Evolutionary conservation across 108 stramenopile species (phyloP).

Genomic region (Conticribra weissflogii): DNA sequence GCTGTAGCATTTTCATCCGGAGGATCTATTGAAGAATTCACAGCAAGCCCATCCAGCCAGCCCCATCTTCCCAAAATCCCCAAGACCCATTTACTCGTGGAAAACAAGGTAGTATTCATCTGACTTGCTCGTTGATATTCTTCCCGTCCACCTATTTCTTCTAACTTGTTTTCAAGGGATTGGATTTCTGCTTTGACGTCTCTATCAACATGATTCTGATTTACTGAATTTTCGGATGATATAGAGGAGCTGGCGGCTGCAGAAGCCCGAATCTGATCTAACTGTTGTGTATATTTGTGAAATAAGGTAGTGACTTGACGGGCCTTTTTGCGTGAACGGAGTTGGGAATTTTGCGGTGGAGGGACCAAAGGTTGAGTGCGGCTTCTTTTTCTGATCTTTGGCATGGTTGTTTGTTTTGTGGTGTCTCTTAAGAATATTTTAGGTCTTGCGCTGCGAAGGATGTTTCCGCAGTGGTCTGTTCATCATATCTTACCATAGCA

Average conservation of each 20-base stretch:
- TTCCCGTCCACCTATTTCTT: conserved; percentile 69
- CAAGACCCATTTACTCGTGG: conserved; percentile 88
- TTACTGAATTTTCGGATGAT: background rate
- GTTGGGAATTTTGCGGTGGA: conserved; percentile 38
- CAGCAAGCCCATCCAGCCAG: conserved; percentile 73
- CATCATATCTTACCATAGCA: too few species aligned
- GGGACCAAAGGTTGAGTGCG: conserved; percentile 37
- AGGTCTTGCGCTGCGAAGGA: background rate
- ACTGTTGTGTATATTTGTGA: conserved; percentile 77
- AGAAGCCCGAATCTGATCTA: conserved; percentile 55
- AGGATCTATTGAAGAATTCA: too few species aligned
- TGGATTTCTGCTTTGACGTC: conserved; percentile 37
- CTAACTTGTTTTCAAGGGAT: conserved; percentile 55
- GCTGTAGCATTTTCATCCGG: too few species aligned
- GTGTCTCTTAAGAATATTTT: background rate
- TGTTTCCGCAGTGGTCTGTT: background rate
- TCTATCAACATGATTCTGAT: background rate
- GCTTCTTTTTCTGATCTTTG: conserved; percentile 43
- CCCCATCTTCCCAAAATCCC: conserved; percentile 70
- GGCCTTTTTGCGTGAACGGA: conserved; percentile 75
- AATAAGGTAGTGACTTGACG: conserved; percentile 80
- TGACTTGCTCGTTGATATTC: conserved; percentile 89
- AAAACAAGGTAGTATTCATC: conserved; percentile 81
- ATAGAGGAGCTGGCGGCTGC: conserved; percentile 15
- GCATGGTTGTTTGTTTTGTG: background rate